Evolutionary conservation across 345 rosid genomes (phyloP).

Genomic region (Microcos paniculata): DNA sequence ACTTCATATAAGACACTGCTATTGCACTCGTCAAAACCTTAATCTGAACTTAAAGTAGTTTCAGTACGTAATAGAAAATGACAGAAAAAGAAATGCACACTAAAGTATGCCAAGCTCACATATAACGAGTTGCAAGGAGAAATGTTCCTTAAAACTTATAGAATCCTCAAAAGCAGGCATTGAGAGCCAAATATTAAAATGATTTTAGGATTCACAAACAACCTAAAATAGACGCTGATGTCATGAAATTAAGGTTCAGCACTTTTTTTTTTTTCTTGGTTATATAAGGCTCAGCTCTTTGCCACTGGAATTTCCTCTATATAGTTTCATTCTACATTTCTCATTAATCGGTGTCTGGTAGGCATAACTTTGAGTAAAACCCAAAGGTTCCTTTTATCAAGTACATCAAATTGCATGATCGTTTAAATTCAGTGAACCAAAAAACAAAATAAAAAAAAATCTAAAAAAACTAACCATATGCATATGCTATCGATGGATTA

Average conservation of each 20-base stretch:
- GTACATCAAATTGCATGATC: neutral
- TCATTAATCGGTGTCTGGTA: neutral
- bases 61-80: neutral
- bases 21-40: neutral
- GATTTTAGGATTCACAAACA: neutral
- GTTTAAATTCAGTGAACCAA: neutral
- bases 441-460: neutral
- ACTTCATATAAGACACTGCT: neutral
- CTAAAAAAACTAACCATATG: conserved; percentile 65
- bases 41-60: neutral
- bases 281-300: too few relatives aligned
- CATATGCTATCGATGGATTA: conserved; percentile 84
- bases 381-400: neutral
- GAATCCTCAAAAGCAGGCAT: neutral
- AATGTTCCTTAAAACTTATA: neutral
- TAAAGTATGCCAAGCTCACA: neutral
- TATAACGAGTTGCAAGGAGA: neutral
- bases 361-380: neutral
- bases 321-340: neutral
- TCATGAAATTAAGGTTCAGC: neutral
- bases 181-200: neutral
- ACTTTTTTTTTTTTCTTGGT: too few relatives aligned
- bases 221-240: neutral
- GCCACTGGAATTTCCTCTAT: neutral
- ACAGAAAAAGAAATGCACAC: neutral